These are phyloP conservation scores for Xylariaceae sp. DNA, from an alignment of 2,329 filamentous ascomycete genomes.

Conservation along the genomic window DNA sequence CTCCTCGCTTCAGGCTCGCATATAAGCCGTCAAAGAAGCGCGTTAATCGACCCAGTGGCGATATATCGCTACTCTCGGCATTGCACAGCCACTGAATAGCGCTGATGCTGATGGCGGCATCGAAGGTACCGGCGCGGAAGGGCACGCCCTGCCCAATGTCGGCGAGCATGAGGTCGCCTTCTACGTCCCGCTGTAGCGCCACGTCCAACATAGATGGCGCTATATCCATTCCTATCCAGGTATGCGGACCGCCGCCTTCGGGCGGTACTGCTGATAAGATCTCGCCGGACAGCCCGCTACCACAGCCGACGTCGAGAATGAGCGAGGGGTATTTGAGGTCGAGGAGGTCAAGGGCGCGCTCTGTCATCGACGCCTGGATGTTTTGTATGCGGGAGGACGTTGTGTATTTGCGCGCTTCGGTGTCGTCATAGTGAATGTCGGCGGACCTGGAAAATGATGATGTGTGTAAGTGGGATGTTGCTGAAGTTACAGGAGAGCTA, in stretches of 20 bases:
- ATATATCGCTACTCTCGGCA: conserved; percentile 82
- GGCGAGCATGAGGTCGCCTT: conserved; percentile 87
- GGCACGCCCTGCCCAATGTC: conserved; percentile 95
- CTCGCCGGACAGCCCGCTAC: conserved; percentile 88
- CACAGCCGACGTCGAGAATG: conserved; percentile 95
- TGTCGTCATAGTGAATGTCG: conserved; percentile 96
- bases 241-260: conserved; percentile 76
- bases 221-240: conserved; percentile 97
- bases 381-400: conserved; percentile 92
- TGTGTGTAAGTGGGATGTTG: conserved; percentile 23
- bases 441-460: conserved; percentile 58
- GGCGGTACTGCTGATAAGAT: conserved; percentile 71
- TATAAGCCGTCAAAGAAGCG: conserved; percentile 94
- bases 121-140: conserved; percentile 86
- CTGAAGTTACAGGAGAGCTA: conserved; percentile 6
- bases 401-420: conserved; percentile 94
- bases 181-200: conserved; percentile 83
- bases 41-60: conserved; percentile 67
- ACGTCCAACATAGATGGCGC: conserved; percentile 95
- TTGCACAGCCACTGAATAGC: conserved; percentile 99
- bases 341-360: conserved; percentile 87
- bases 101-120: conserved; percentile 89
- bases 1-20: conserved; percentile 73
- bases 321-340: conserved; percentile 72
- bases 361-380: conserved; percentile 92